Evolutionary conservation across 179 eudicot species (phyloP).

Genomic region (Spergularia azorica): DNA sequence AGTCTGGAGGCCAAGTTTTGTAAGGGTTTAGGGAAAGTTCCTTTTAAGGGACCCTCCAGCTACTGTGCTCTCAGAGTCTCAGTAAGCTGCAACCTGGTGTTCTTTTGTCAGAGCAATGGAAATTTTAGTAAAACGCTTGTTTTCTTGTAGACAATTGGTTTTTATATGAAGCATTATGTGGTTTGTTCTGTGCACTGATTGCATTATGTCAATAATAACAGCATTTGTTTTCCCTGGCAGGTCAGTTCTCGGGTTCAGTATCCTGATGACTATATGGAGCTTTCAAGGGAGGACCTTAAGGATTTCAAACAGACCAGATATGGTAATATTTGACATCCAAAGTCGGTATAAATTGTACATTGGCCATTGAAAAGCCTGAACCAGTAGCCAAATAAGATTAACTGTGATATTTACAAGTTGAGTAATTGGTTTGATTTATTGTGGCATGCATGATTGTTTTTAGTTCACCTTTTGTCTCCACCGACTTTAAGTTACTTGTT

Average conservation of each 20-base stretch:
- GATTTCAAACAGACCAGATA: slow-evolving; percentile 97
- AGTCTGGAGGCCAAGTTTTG: not conserved
- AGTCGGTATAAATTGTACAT: not conserved
- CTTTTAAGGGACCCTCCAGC: not conserved
- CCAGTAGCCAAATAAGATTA: not conserved
- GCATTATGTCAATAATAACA: not conserved
- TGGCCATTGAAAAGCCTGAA: not conserved
- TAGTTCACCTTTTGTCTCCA: not conserved
- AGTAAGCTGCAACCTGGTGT: not conserved
- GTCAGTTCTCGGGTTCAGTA: slow-evolving; percentile 93
- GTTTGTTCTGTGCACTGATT: not conserved
- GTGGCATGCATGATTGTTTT: not conserved
- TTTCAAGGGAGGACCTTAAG: slow-evolving; percentile 87
- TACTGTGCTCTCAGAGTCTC: not conserved
- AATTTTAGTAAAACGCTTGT: not conserved
- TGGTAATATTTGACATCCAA: slow-evolving; percentile 49
- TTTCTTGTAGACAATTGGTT: slow-evolving; percentile 11
- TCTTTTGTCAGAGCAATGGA: not conserved
- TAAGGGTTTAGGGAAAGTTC: not conserved
- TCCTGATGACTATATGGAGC: slow-evolving; percentile 82
- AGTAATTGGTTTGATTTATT: not conserved
- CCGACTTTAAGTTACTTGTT: not conserved
- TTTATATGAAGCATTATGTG: not conserved
- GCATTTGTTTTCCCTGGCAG: slow-evolving; percentile 43
- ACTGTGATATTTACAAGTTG: not conserved